phyloP scores from a whole-genome alignment of 1,139 yeast genomes.

The Pichia inconspicua region DNA sequence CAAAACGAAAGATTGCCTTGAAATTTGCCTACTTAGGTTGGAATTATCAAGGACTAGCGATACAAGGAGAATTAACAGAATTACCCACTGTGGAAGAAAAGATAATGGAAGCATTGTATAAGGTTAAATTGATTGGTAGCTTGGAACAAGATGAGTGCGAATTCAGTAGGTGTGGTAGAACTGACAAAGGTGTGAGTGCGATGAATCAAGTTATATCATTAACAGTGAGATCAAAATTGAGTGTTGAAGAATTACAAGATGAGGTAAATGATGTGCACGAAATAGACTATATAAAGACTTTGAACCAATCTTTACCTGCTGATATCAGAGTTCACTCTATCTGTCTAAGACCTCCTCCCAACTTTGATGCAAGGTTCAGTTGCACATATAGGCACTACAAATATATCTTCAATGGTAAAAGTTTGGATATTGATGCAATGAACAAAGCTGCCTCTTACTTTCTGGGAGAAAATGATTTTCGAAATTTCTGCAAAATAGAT shows the following conservation, averaged over 20 bases:
- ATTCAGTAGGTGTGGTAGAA: conserved; percentile 91
- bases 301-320: conserved; percentile 70
- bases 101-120: conserved; percentile 61
- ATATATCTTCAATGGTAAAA: conserved; percentile 56
- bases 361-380: conserved; percentile 88
- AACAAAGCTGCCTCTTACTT: conserved; percentile 55
- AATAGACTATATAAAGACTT: conserved; percentile 63
- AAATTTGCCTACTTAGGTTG: conserved; percentile 86
- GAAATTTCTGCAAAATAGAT: conserved; percentile 91
- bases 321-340: conserved; percentile 80
- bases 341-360: conserved; percentile 72
- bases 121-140: conserved; percentile 58
- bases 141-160: conserved; percentile 52
- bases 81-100: conserved; percentile 83
- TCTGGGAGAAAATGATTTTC: conserved; percentile 78
- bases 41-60: conserved; percentile 87
- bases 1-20: conserved; percentile 68
- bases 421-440: conserved; percentile 62
- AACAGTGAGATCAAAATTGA: conserved; percentile 60
- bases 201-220: conserved; percentile 89
- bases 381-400: conserved; percentile 78
- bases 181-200: conserved; percentile 96
- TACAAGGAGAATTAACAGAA: conserved; percentile 67
- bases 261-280: conserved; percentile 55
- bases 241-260: conserved; percentile 48